Evolutionary conservation across 108 stramenopile species (phyloP).

Genomic region (Conticribra guillardii): DNA sequence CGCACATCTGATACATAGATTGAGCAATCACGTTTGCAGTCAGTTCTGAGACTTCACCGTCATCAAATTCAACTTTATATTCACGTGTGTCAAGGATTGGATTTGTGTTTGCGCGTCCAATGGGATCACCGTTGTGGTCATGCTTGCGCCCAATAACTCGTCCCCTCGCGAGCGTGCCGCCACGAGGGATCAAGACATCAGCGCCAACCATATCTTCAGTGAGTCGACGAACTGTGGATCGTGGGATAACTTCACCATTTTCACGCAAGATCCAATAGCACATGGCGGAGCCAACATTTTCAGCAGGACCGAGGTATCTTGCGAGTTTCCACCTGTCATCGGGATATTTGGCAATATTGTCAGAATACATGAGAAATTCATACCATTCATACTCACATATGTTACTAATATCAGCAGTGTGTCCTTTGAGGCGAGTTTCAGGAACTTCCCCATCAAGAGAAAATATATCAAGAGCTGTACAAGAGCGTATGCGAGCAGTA

Average conservation of each 20-base stretch:
- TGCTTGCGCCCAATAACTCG: conserved; percentile 38
- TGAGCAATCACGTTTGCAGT: conserved; percentile 28
- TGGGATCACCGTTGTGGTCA: too few species aligned
- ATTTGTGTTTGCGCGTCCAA: conserved; percentile 17
- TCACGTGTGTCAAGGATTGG: conserved; percentile 30
- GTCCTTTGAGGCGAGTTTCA: too few species aligned
- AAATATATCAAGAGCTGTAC: conserved; percentile 15
- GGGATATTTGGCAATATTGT: background rate
- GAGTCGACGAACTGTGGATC: background rate
- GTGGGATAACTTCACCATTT: conserved; percentile 23
- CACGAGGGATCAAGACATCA: conserved; percentile 34
- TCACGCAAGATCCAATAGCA: too few species aligned
- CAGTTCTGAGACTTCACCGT: conserved; percentile 19
- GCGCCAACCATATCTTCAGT: conserved; percentile 20
- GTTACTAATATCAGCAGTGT: too few species aligned
- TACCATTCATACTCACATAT: conserved; percentile 43
- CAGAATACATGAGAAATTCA: conserved; percentile 36
- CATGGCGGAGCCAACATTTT: too few species aligned
- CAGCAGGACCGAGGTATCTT: too few species aligned
- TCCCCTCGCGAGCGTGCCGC: too few species aligned
- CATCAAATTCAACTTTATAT: conserved; percentile 30
- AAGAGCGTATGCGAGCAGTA: conserved; percentile 11
- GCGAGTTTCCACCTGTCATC: too few species aligned
- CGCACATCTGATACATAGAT: conserved; percentile 19
- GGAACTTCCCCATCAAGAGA: too few species aligned